phyloP scores from a whole-genome alignment of 192 early-diverging fungal genomes.

The Neocallimastix lanati region DNA sequence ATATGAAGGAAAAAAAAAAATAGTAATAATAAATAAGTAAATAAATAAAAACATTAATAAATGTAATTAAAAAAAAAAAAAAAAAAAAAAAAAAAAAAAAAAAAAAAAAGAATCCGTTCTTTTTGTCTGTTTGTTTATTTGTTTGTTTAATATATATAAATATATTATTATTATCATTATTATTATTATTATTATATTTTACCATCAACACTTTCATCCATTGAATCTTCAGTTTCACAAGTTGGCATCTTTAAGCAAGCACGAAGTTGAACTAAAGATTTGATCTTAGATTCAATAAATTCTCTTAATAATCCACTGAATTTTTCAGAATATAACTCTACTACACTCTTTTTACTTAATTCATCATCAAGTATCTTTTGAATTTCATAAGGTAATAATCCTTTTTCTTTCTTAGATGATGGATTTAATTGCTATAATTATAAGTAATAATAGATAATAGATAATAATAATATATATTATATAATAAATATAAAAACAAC shows the following conservation, averaged over 20 bases:
- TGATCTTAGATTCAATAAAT: background rate
- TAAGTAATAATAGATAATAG: no score
- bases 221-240: background rate
- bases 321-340: background rate
- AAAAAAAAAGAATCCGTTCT: no score
- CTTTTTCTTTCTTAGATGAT: background rate
- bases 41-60: no score
- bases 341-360: background rate
- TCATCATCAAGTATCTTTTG: background rate
- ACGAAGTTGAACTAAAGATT: slow-evolving; percentile 8
- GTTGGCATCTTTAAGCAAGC: background rate
- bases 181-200: no score
- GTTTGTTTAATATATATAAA: no score
- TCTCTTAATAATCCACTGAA: background rate
- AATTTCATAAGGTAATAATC: background rate
- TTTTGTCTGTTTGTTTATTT: no score
- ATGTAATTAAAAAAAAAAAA: no score
- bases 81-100: no score
- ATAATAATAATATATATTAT: no score
- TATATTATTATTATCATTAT: no score
- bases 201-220: background rate
- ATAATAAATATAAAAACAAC: no score
- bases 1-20: background rate
- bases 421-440: background rate
- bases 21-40: no score